These are phyloP conservation scores for Iris pallida DNA, from an alignment of 116 monocot species.

Conservation along the genomic window DNA sequence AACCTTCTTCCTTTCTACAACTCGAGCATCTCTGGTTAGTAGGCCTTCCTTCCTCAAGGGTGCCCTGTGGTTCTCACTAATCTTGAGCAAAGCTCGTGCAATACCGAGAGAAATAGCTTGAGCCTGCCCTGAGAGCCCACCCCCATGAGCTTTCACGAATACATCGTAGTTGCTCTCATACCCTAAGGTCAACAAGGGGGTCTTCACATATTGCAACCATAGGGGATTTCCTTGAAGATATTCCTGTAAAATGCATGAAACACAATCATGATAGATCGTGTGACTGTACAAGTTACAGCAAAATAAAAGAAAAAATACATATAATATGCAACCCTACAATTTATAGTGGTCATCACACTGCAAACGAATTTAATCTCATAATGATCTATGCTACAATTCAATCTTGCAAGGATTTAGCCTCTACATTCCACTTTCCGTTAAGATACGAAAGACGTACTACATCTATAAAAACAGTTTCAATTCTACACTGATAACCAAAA, in stretches of 20 bases:
- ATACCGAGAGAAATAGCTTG: conserved; percentile 91
- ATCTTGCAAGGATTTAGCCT: too few species aligned
- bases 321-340: too few species aligned
- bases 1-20: conserved; percentile 95
- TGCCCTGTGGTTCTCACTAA: conserved; percentile 65
- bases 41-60: conserved; percentile 78
- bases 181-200: conserved; percentile 68
- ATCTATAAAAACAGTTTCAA: too few species aligned
- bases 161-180: conserved; percentile 83
- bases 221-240: conserved; percentile 89
- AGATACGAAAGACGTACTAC: too few species aligned
- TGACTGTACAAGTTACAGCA: too few species aligned
- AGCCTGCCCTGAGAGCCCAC: conserved; percentile 90
- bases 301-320: too few species aligned
- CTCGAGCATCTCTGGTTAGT: conserved; percentile 77
- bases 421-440: too few species aligned
- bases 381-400: too few species aligned
- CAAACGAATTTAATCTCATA: too few species aligned
- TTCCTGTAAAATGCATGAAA: conserved; percentile 57
- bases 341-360: too few species aligned
- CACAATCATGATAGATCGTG: too few species aligned
- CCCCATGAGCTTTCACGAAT: conserved; percentile 89
- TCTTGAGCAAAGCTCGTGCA: conserved; percentile 82
- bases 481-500: too few species aligned
- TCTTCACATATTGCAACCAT: conserved; percentile 74